A percentile compares a stretch with the other conserved stretches of the same genome.
Conservation (phyloP, 768 basidiomycete genomes). For the Leccinum boreale region DNA sequence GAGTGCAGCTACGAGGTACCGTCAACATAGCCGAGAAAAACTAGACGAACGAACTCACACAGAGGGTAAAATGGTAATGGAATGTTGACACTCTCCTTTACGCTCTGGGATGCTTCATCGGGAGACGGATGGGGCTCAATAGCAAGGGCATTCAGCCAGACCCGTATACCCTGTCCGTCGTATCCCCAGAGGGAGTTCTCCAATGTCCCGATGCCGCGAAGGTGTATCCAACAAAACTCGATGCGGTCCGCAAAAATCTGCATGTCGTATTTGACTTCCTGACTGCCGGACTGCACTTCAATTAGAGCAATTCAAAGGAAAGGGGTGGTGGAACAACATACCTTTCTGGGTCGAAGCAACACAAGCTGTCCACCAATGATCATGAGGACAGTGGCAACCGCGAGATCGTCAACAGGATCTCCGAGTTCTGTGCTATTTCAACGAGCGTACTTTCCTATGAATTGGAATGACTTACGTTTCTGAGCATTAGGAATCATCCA, state of each 20-base stretch:
- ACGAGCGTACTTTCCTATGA: constrained; percentile 2
- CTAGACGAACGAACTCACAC: constrained; percentile 49
- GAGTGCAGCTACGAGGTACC: constrained; percentile 65
- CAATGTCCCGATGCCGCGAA: constrained; percentile 86
- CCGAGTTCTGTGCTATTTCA: constrained; percentile 67
- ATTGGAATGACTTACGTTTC: constrained; percentile 62
- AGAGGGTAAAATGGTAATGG: constrained; percentile 93
- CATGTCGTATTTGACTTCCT: constrained; percentile 96
- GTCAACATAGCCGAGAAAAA: not conserved
- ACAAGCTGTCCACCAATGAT: constrained; percentile 91
- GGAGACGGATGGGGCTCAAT: constrained; percentile 61
- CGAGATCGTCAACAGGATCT: constrained; percentile 88
- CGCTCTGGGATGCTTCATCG: constrained; percentile 42
- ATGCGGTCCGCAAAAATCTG: constrained; percentile 96
- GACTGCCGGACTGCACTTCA: constrained; percentile 61
- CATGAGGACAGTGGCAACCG: constrained; percentile 94
- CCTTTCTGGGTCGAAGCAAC: constrained; percentile 85
- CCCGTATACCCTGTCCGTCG: constrained; percentile 82
- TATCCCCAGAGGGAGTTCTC: constrained; percentile 99
- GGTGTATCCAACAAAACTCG: constrained; percentile 98
- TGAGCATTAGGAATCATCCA: constrained; percentile 96
- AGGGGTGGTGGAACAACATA: constrained; percentile 27
- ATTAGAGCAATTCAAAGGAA: not conserved
- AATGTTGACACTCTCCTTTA: constrained; percentile 93
- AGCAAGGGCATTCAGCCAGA: constrained; percentile 94